Evolutionary conservation across 2,329 filamentous ascomycete species (phyloP), one percentile per base, ranked within the genome.

Genomic region (Neofusicoccum kwambonambiense): DNA sequence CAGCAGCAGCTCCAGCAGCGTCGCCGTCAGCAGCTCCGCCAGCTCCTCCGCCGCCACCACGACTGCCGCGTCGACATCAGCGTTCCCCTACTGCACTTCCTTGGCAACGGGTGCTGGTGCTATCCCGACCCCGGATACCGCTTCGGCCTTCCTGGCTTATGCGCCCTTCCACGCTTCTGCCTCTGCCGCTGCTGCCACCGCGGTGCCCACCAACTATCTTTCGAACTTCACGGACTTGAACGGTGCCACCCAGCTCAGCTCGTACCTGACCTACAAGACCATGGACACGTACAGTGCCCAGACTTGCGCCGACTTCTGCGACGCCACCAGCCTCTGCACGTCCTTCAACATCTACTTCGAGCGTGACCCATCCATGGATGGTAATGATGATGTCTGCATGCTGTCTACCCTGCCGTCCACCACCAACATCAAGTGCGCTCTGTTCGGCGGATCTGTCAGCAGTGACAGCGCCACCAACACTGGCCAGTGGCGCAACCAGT

Each of bases 361-460:
- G 51, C 68, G 70, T 44, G 61, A 66, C 15, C 70, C 70, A 1
- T 41, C 22, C 31, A 15, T 65, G 11, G 58, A 67, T 3, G 68
- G 68, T 11, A 65, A 64, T 9, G 8, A 39, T 2, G 9, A 31
- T 6, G 47, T 57, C 3, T 72, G 71, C 64, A 39, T 64, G 2
- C 65, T 70, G 22, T 68, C 70, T 31, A 37, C 19, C 51, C 39
- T 45, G 8, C 42, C 62, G 5, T 58, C 62, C 44, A 69, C 68
- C 9, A 71, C 69, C 22, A 39, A 70, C 35, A 73, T 74, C 68
- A 75, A 74, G 62, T 75, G 74, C 54, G 70, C 70, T 7, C 68
- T 73, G 52, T 75, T 69, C 69, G 69, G 70, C 50, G 69, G 70
- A 22, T 67, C 68, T 8, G 70, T 76, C 31, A 67, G 45, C 37